Evolutionary conservation across 192 early-diverging fungal genomes (phyloP).

Genomic region (Backusella psychrophila): DNA sequence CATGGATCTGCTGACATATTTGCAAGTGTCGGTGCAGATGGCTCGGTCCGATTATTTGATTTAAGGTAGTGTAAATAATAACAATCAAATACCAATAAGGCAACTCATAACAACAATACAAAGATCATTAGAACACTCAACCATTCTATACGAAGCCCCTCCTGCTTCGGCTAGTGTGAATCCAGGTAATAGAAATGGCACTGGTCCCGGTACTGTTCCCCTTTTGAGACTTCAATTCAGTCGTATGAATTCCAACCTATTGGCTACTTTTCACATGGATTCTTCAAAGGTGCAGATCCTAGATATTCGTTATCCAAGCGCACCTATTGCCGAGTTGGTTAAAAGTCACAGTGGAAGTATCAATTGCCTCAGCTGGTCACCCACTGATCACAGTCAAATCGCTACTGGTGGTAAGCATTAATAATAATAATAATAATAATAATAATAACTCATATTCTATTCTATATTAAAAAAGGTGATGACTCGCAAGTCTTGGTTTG

Average conservation of each 20-base stretch:
- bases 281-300: constrained; percentile 80
- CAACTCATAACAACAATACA: not conserved
- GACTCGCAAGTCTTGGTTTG: constrained; percentile 91
- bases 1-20: constrained; percentile 82
- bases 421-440: not conserved
- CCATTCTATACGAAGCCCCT: constrained; percentile 93
- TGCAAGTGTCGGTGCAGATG: constrained; percentile 98
- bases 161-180: constrained; percentile 24
- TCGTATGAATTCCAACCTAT: constrained; percentile 83
- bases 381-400: constrained; percentile 73
- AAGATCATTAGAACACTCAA: constrained; percentile 93
- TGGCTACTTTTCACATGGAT: constrained; percentile 91
- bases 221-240: constrained; percentile 89
- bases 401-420: constrained; percentile 73
- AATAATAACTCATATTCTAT: not conserved
- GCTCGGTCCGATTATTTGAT: constrained; percentile 97
- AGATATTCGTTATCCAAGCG: constrained; percentile 88
- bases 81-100: constrained; percentile 1
- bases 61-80: constrained; percentile 52
- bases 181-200: not conserved
- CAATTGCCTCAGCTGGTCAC: constrained; percentile 88
- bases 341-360: constrained; percentile 74
- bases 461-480: constrained; percentile 55
- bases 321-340: constrained; percentile 76
- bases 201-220: constrained; percentile 42